These are phyloP conservation scores for Pythium pyrilobum DNA, from an alignment of 352 stramenopile species.

Conservation along the genomic window DNA sequence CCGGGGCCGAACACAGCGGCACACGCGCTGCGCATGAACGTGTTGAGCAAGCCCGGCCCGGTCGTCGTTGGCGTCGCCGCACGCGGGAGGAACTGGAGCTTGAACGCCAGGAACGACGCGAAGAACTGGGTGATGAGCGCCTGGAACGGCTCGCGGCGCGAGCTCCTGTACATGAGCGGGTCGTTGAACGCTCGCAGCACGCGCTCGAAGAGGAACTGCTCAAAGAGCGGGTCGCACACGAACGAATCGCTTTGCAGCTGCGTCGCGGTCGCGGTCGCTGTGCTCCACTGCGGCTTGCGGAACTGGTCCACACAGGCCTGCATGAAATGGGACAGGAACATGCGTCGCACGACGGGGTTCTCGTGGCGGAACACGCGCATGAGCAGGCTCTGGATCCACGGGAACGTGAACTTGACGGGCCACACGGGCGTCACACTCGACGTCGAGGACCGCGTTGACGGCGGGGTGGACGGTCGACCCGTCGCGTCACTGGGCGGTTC, in stretches of 20 bases:
- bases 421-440: conserved; percentile 11
- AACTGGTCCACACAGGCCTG: conserved; percentile 17
- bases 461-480: not conserved
- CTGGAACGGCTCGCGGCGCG: conserved; percentile 18
- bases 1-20: conserved; percentile 48
- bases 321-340: conserved; percentile 75
- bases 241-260: conserved; percentile 23
- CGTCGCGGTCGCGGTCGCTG: not conserved
- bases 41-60: conserved; percentile 13
- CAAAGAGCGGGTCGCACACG: conserved; percentile 34
- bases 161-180: conserved; percentile 70
- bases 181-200: conserved; percentile 61
- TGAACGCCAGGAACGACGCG: conserved; percentile 11
- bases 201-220: conserved; percentile 43
- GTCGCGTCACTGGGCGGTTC: not conserved
- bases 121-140: conserved; percentile 20
- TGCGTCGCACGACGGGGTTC: conserved; percentile 65
- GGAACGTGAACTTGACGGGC: conserved; percentile 64
- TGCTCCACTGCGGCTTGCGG: not conserved
- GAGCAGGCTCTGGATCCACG: conserved; percentile 71
- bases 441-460: not conserved
- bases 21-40: conserved; percentile 22
- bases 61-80: not conserved
- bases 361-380: conserved; percentile 71
- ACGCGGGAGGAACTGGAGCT: conserved; percentile 2